Evolutionary conservation across 495 filamentous ascomycete genomes (phyloP).

Genomic region (Aspergillus cavernicola): DNA sequence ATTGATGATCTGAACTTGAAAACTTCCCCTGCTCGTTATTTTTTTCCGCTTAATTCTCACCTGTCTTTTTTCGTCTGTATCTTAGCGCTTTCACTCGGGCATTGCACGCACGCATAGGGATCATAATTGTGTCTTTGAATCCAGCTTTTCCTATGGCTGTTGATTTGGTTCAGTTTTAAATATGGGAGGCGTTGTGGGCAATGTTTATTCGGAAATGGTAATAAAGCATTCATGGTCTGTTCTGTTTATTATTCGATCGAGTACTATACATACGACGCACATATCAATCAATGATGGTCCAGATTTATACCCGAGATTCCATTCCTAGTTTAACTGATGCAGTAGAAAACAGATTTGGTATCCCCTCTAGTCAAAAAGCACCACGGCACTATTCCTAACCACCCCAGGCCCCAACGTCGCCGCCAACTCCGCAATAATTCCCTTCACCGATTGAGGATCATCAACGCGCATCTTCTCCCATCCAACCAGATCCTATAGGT

Average conservation of each 20-base stretch:
- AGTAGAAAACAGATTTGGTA: neutral
- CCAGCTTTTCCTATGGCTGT: constrained; percentile 3
- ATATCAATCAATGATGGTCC: neutral
- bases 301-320: neutral
- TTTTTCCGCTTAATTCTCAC: constrained; percentile 7
- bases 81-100: constrained; percentile 12
- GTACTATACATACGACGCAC: neutral
- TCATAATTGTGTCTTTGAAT: neutral
- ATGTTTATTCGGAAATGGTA: neutral
- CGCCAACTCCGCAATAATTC: constrained; percentile 69
- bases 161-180: neutral
- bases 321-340: neutral
- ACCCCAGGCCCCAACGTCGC: constrained; percentile 70
- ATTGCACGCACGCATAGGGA: constrained; percentile 10
- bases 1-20: constrained; percentile 60
- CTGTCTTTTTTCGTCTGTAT: constrained; percentile 16
- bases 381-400: constrained; percentile 48
- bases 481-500: constrained; percentile 55
- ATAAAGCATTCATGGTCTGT: constrained; percentile 1
- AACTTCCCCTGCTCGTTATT: neutral
- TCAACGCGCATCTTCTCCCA: constrained; percentile 61
- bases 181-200: constrained; percentile 10
- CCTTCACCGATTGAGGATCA: constrained; percentile 55
- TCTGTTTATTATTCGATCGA: neutral
- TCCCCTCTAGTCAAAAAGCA: constrained; percentile 34